Percentiles rank a stretch among this genome's conserved stretches.
Evolutionary conservation across 2,329 filamentous ascomycete genomes (phyloP).

Genomic region (Verticillium albo-atrum): DNA sequence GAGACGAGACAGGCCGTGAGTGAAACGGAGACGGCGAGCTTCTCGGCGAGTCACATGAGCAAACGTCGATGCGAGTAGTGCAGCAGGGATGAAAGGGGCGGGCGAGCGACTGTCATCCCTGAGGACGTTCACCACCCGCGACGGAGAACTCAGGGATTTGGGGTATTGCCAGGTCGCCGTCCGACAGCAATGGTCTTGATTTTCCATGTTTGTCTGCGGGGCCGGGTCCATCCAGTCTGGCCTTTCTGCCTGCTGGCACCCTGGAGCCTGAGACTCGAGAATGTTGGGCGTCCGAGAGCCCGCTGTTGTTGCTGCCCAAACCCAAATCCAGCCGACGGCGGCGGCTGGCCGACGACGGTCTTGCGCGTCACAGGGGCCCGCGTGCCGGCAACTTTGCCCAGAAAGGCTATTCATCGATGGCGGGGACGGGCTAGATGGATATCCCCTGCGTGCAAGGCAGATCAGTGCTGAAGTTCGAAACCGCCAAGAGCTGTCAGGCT

Average conservation of each 20-base stretch:
- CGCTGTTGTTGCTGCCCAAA: neutral
- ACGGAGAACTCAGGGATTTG: neutral
- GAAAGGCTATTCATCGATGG: neutral
- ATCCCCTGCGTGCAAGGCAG: neutral
- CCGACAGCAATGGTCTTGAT: neutral
- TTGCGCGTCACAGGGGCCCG: neutral
- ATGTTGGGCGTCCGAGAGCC: neutral
- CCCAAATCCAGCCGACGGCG: neutral
- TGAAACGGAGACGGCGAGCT: neutral
- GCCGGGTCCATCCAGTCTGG: neutral
- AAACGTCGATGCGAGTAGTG: neutral
- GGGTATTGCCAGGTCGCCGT: neutral
- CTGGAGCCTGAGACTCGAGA: neutral
- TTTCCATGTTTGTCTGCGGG: neutral
- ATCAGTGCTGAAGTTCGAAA: neutral
- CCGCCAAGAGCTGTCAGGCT: neutral
- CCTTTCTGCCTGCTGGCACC: neutral
- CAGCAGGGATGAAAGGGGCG: neutral
- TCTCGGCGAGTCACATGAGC: neutral
- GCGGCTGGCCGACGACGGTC: neutral
- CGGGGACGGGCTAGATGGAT: neutral
- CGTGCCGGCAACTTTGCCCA: neutral
- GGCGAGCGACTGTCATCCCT: neutral
- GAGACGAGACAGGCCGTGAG: neutral
- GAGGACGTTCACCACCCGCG: too few species aligned